Base-by-base conservation (phyloP, 225 moss, liverwort and hornwort genomes). In the Rhytidiadelphus loreus region DNA sequence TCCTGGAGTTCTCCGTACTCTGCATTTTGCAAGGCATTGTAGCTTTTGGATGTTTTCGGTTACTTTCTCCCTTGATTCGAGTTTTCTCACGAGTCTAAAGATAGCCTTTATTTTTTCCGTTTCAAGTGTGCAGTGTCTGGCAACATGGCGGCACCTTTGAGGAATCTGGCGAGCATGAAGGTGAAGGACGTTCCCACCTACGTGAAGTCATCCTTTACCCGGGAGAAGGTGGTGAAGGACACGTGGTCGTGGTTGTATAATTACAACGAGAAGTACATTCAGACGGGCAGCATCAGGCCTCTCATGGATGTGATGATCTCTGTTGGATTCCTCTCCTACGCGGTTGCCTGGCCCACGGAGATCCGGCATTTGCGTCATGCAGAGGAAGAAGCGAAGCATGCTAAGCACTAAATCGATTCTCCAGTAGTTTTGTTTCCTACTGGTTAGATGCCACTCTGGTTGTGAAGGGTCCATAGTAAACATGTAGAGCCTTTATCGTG, bases 241-340 rank as follows among this genome's bases (percentile, higher is more conserved):
- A 96, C 96, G n/a, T 95, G 94, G 96, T 94, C 88, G 82, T 98
- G 92, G 85, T 85, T 98, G 86, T 94, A 96, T 93, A 95, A 94
- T 72, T 98, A 98, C 94, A 97, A 98, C 88, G 90, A 97, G 79
- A 98, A 97, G 90, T 98, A 98, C 91, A 95, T 98, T 86, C 95
- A 96, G 90, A 96, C 95, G 7, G 96, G 96, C 80, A 97, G 97
- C 91, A 94, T 96, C 88, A 94, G 84, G 93, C 97, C 97, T 82
- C 84, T 96, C 44, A 91, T 32, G 57, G 96, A 97, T 91, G 92
- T 95, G 85, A 90, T 97, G 92, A 62, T 98, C 52, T 20, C 76
- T 44, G 90, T 97, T 30, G 94, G 95, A 77, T 12, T 96, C 55
- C 35, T 98, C 41, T 58, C 91, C 4, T 98, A 98, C 81, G 93